Evolutionary conservation across 2,329 filamentous ascomycete species (phyloP).

Genomic region (Colletotrichum gloeosporioides): DNA sequence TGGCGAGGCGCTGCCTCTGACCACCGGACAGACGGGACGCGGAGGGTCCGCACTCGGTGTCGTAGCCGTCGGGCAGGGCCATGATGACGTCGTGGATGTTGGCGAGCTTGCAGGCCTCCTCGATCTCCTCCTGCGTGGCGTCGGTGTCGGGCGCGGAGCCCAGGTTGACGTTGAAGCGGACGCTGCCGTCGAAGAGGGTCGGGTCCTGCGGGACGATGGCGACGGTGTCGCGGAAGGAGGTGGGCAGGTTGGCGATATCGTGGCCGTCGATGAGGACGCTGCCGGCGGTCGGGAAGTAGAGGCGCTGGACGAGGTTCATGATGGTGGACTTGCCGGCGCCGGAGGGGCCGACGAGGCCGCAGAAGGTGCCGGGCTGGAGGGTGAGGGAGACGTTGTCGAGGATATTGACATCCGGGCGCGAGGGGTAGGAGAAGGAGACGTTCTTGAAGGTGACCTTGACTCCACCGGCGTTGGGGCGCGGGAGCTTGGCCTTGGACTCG

Average conservation of each 20-base stretch:
- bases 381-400: constrained; percentile 42
- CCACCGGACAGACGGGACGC: constrained; percentile 79
- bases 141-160: constrained; percentile 59
- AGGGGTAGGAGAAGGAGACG: constrained; percentile 66
- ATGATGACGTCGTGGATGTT: constrained; percentile 75
- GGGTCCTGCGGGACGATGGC: constrained; percentile 64
- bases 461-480: constrained; percentile 26
- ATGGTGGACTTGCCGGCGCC: constrained; percentile 55
- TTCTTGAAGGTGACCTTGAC: constrained; percentile 55
- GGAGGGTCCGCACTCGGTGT: constrained; percentile 73
- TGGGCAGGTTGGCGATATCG: constrained; percentile 40
- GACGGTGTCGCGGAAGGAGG: constrained; percentile 55
- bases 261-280: constrained; percentile 56
- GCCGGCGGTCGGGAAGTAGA: constrained; percentile 58
- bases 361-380: constrained; percentile 42
- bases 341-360: constrained; percentile 49
- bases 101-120: constrained; percentile 69
- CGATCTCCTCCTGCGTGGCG: constrained; percentile 64
- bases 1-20: constrained; percentile 78
- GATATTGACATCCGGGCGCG: constrained; percentile 59
- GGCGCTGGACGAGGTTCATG: constrained; percentile 54
- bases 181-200: constrained; percentile 61
- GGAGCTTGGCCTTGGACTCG: constrained; percentile 25
- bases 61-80: constrained; percentile 67
- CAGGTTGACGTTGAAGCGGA: constrained; percentile 61